Evolutionary conservation across 2,329 filamentous ascomycete species (phyloP).

Genomic region (Aspergillus latus): DNA sequence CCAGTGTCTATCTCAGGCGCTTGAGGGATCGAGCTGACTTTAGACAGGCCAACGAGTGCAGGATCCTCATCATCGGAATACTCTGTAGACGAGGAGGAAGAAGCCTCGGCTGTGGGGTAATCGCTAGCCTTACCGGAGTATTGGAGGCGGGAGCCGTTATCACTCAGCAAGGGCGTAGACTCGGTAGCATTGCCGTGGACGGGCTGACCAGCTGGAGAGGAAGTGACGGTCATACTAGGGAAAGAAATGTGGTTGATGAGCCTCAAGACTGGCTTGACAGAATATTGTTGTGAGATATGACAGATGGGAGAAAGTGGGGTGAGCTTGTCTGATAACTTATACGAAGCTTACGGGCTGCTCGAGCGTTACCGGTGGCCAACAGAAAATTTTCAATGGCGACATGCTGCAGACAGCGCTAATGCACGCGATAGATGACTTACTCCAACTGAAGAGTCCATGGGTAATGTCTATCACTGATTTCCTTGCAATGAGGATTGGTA

Average conservation of each 20-base stretch:
- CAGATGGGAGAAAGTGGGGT: background rate
- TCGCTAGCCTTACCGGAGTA: constrained; percentile 39
- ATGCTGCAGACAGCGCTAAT: constrained; percentile 4
- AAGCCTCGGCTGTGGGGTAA: constrained; percentile 29
- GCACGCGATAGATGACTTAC: background rate
- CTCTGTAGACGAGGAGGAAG: background rate
- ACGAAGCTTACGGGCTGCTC: background rate
- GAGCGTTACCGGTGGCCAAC: too few species aligned
- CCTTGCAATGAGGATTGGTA: too few species aligned
- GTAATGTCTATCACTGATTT: too few species aligned
- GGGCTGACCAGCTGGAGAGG: background rate
- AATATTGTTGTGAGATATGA: background rate
- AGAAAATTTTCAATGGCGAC: background rate
- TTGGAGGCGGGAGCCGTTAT: constrained; percentile 15
- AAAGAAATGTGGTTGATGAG: background rate
- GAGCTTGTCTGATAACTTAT: background rate
- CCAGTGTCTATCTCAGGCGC: constrained; percentile 28
- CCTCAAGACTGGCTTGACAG: background rate
- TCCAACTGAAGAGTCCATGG: background rate
- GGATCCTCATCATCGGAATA: constrained; percentile 20
- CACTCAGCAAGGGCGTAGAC: constrained; percentile 21
- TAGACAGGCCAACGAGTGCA: constrained; percentile 19
- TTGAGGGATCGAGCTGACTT: constrained; percentile 30
- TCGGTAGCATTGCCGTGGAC: constrained; percentile 11
- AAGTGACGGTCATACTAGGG: constrained; percentile 5